These are phyloP conservation scores for Persicaria maculosa DNA, from an alignment of 148 eudicot species.

Conservation along the genomic window DNA sequence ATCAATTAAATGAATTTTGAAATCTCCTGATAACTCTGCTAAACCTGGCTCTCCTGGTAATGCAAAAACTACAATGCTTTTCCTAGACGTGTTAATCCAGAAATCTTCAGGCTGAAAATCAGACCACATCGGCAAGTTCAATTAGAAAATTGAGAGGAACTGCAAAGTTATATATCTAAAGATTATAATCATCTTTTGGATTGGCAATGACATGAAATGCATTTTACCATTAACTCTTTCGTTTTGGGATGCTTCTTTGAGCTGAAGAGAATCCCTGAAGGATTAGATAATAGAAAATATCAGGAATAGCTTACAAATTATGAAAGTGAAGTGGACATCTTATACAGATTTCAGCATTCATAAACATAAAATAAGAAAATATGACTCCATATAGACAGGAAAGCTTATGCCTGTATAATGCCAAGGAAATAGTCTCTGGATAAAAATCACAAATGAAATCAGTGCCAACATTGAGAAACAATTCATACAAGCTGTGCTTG, in stretches of 20 bases:
- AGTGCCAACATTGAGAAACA: neutral
- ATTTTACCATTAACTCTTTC: conserved; percentile 80
- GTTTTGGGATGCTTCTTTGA: conserved; percentile 82
- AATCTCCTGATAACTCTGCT: conserved; percentile 78
- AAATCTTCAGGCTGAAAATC: conserved; percentile 84
- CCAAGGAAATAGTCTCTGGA: neutral
- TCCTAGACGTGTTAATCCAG: conserved; percentile 74
- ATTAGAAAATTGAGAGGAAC: conserved; percentile 2
- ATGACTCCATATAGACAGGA: neutral
- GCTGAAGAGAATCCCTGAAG: conserved; percentile 63
- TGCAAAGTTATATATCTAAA: neutral
- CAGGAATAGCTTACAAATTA: neutral
- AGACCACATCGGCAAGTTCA: conserved; percentile 6
- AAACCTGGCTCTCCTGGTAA: conserved; percentile 88
- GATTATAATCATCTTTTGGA: neutral
- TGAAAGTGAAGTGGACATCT: neutral
- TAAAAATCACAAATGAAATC: neutral
- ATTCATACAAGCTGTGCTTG: neutral
- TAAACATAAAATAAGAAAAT: neutral
- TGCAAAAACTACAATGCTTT: conserved; percentile 83
- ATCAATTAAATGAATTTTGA: conserved; percentile 86
- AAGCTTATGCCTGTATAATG: neutral
- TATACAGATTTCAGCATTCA: neutral
- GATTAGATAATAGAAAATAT: conserved; percentile 6
- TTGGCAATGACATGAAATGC: conserved; percentile 12